phyloP scores from a whole-genome alignment of 768 basidiomycete genomes.

The button mushroom (Agaricus bisporus) region DNA sequence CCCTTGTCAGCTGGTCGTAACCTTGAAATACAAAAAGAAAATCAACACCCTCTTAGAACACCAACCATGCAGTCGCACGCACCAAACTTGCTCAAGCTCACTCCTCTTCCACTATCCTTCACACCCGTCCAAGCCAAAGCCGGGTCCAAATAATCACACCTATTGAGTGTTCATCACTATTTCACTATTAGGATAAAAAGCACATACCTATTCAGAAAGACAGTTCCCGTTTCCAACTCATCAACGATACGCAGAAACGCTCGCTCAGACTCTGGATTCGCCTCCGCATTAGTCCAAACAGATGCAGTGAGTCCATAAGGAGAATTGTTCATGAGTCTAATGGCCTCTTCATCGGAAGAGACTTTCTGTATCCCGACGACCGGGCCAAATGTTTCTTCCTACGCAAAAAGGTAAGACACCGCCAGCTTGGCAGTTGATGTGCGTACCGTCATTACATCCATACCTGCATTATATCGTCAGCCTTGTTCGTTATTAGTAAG shows the following conservation, averaged over 20 bases:
- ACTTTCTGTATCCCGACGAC: constrained; percentile 92
- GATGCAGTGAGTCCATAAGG: constrained; percentile 92
- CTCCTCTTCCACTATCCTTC: constrained; percentile 87
- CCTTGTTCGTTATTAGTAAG: background rate
- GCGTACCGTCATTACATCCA: constrained; percentile 87
- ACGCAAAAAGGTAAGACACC: background rate
- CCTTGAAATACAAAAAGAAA: constrained; percentile 35
- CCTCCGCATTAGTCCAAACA: constrained; percentile 79
- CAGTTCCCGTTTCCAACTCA: constrained; percentile 82
- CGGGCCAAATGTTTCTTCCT: constrained; percentile 93
- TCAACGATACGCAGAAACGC: constrained; percentile 67
- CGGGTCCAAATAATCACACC: constrained; percentile 88
- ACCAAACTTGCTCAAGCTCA: constrained; percentile 91
- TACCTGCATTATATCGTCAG: constrained; percentile 37
- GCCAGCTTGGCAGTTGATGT: background rate
- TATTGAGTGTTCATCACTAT: constrained; percentile 21
- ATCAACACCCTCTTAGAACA: constrained; percentile 1
- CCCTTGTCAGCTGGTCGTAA: constrained; percentile 79
- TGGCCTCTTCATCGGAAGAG: constrained; percentile 79
- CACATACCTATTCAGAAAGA: constrained; percentile 84
- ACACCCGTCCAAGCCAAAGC: constrained; percentile 93
- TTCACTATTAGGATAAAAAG: no score
- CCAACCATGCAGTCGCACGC: constrained; percentile 17
- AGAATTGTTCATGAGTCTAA: constrained; percentile 93
- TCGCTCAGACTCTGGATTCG: constrained; percentile 52